Evolutionary conservation across 2,329 filamentous ascomycete genomes (phyloP), one percentile per base, ranked within the genome.

Genomic region (Zalaria sp.): DNA sequence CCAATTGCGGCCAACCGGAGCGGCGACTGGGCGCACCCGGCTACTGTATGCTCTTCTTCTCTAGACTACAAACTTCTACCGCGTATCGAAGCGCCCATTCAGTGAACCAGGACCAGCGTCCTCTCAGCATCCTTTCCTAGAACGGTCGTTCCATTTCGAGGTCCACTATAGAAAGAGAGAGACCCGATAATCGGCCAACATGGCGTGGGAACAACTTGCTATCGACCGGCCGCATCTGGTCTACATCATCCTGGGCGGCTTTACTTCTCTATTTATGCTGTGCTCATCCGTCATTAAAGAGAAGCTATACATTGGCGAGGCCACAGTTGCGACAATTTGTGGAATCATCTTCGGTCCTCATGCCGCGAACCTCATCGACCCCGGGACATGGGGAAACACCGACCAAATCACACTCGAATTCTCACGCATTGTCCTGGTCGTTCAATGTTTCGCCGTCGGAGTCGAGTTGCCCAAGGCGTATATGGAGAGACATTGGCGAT

Each of bases 281-380:
- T 94, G 87, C 63, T 98, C 91, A 46, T 86, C 93, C 42, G 79
- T 96, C 57, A 93, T 98, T 67, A 98, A 98, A 71, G 91, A 98
- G 71, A 83, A 84, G 61, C 75, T 96, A 57, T 98, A 98, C 68
- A 98, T 98, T 61, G 91, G 91, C 58, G 91, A 98, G 72, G 91
- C 91, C 39, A 96, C 91, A 1, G 85, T 98, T 36, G 86, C 87
- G 39, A 93, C 86, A 3, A 64, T 93, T 38, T 86, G 83, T 57
- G 86, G 86, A 49, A 80, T 93, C 60, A 87, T 91, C 53, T 93
- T 93, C 54, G 86, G 87, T 0, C 87, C 87, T 10, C 79, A 87
- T 66, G 85, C 79, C 34, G 83, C 84, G 45, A 77, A 86, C 53
- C 69, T 93, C 34, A 88, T 93, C 58, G 69, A 89, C 55, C 86